Conservation (phyloP, 1,139 yeast genomes). For the Nakaseomyces uthaithaninus region DNA sequence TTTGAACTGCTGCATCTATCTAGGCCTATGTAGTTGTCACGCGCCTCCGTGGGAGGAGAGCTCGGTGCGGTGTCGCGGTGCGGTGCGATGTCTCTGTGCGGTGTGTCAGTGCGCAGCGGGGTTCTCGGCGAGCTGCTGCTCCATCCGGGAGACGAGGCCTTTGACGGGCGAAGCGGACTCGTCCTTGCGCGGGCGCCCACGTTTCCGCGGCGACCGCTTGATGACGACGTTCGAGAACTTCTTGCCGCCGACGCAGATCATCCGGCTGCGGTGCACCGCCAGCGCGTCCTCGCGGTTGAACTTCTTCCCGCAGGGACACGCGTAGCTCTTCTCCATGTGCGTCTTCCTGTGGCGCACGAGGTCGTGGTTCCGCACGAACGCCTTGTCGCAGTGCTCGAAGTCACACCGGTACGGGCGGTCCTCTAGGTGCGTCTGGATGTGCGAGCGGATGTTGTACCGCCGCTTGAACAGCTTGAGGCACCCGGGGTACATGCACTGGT, state of each 20-base stretch:
- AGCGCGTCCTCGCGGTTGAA: slow-evolving; percentile 87
- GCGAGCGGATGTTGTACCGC: slow-evolving; percentile 90
- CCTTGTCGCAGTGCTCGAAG: slow-evolving; percentile 52
- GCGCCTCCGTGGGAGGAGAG: too few species aligned
- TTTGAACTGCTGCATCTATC: too few species aligned
- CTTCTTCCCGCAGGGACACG: slow-evolving; percentile 86
- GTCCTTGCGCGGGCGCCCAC: slow-evolving; percentile 28
- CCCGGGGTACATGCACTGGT: slow-evolving; percentile 63
- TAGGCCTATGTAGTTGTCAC: too few species aligned
- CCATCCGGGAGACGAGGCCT: slow-evolving; percentile 2
- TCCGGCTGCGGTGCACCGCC: slow-evolving; percentile 68
- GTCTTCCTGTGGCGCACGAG: slow-evolving; percentile 83
- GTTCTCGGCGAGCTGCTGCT: background rate
- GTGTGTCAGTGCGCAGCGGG: background rate
- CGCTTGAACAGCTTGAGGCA: slow-evolving; percentile 84
- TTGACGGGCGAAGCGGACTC: slow-evolving; percentile 6
- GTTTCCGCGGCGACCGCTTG: slow-evolving; percentile 28
- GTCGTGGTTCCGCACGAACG: slow-evolving; percentile 86
- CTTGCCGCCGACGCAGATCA: slow-evolving; percentile 69
- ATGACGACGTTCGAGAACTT: slow-evolving; percentile 33
- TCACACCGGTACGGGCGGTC: slow-evolving; percentile 80
- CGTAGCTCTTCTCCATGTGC: slow-evolving; percentile 66
- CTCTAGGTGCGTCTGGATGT: slow-evolving; percentile 91
- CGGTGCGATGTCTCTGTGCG: background rate
- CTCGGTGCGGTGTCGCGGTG: too few species aligned